Percentiles rank a stretch among this genome's conserved stretches.
Conservation (phyloP, 169 alveolate species). For the Plasmodium chabaudi region DNA sequence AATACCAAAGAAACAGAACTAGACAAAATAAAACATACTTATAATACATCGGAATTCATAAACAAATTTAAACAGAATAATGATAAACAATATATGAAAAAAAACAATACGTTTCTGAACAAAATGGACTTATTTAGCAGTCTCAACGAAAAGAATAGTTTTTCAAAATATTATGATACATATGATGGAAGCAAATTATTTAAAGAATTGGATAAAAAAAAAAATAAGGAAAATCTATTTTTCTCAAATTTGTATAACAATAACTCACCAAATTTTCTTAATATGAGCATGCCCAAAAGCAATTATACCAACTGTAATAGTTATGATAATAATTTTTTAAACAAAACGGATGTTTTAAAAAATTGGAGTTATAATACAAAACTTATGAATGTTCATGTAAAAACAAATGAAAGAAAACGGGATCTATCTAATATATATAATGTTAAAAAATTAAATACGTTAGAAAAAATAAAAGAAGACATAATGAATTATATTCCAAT, state of each 20-base stretch:
- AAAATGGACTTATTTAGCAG: background rate
- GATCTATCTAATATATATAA: background rate
- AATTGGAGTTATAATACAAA: conserved; percentile 12
- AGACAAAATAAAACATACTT: no score
- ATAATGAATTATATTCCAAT: background rate
- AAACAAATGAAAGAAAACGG: background rate
- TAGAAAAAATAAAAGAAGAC: background rate
- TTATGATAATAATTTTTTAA: background rate
- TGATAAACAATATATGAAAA: no score
- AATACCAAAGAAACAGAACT: no score
- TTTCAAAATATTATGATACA: conserved; percentile 13
- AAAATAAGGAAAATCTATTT: no score
- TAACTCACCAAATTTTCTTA: conserved; percentile 30
- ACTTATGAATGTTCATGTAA: background rate
- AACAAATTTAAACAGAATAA: no score
- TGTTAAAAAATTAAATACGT: no score
- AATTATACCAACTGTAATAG: background rate
- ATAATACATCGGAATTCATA: no score
- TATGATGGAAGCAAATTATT: conserved; percentile 21
- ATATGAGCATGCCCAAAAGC: conserved; percentile 23
- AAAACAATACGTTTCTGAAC: no score
- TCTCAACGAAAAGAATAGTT: background rate
- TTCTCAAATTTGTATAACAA: conserved; percentile 21
- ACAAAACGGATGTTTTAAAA: conserved; percentile 28
- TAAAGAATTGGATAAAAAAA: background rate